Evolutionary conservation across 129 eudicot genomes (phyloP), one percentile per base, ranked within the genome.

Genomic region (Helichrysum umbraculigerum): DNA sequence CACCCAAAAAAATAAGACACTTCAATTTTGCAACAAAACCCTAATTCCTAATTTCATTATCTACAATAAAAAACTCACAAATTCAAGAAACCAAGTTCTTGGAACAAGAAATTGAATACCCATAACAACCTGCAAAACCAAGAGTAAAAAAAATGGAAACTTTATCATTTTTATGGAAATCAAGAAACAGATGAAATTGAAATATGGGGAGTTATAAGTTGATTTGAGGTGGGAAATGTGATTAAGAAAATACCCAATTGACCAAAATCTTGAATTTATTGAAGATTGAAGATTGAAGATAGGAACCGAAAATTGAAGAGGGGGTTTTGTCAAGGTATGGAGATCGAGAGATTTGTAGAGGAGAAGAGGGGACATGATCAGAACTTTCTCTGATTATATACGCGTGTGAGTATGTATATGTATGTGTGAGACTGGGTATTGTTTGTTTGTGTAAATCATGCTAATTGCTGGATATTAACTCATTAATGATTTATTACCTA

Each of bases 351-450:
- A 79, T 84, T 81, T 76, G 81, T 82, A 66, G 76, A 54, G 84
- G 68, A 59, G 79, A 59, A 69, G 84, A 80, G 87, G 86, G 80
- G 86, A 90, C 92, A 85, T 79, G 80, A 85, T 90, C 84, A 87
- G 92, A 84, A 83, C 72, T 81, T 87, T 85, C 89, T 85, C 67
- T 83, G 86, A 44, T 25, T 81, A 72, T 65, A 80, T 75, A 66
- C 73, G 66, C 76, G 66, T 71, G 73, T 32, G 81, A 72, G 64
- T 56, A 2, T 20, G 62, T 7, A 57, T 57, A 56, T n/a, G 4
- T 56, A n/a, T 57, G 62, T 57, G 12, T 30, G 81, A 42, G 81
- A 70, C 39, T 78, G 76, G 56, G 51, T 51, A 12, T 65, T 67
- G 50, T 79, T 63, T 41, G 72, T 80, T 63, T 72, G 52, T 41